These are phyloP conservation scores for Trypanosoma vivax DNA, from an alignment of 208 protist genomes.

Conservation along the genomic window DNA sequence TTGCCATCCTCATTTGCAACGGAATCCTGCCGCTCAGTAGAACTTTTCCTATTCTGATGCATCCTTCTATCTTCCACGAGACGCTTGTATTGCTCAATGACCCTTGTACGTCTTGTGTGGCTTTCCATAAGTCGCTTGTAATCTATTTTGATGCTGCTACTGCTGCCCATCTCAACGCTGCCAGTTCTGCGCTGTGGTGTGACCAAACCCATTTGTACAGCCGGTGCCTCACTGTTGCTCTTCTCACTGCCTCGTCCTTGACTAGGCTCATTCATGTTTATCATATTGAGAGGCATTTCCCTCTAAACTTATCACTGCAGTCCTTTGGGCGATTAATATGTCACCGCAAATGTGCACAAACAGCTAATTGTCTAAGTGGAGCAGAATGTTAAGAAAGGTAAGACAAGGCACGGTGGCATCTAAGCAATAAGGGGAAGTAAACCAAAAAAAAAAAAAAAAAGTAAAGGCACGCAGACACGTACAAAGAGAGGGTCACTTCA, in stretches of 20 bases:
- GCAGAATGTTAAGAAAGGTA: no score
- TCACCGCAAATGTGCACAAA: no score
- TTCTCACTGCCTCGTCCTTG: background rate
- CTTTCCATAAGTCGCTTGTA: constrained; percentile 45
- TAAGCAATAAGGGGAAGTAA: no score
- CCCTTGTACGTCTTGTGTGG: constrained; percentile 32
- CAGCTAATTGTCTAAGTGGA: no score
- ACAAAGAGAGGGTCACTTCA: background rate
- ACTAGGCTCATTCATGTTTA: background rate
- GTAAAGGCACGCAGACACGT: background rate
- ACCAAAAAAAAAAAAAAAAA: no score
- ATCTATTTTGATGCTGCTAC: constrained; percentile 34
- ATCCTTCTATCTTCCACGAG: constrained; percentile 30
- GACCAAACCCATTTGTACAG: background rate
- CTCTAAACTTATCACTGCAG: background rate
- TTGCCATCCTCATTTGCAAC: constrained; percentile 3
- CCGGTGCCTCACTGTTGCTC: background rate
- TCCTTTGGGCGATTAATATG: no score
- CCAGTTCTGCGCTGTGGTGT: background rate
- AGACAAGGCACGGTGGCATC: no score
- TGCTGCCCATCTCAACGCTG: constrained; percentile 35
- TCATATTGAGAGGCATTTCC: background rate
- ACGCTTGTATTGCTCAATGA: constrained; percentile 52
- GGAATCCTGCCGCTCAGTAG: no score
- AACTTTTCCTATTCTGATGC: constrained; percentile 2